phyloP scores from a whole-genome alignment of 257 asterid genomes.

The Thymus mandschuricus region DNA sequence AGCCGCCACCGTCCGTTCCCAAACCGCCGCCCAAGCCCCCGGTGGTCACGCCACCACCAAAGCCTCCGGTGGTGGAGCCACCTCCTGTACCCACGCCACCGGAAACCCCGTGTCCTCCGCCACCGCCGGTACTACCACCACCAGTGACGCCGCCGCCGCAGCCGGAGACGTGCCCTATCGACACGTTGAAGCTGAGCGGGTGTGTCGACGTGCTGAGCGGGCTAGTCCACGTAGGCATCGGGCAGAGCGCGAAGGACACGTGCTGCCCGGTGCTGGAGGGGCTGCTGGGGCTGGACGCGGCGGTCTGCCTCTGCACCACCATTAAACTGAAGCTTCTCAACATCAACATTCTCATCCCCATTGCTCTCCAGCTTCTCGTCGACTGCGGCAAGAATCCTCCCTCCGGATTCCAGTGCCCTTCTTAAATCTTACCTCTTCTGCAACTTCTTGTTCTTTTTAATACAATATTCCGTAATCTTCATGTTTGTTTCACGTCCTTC shows the following conservation, averaged over 20 bases:
- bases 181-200: constrained; percentile 50
- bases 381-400: constrained; percentile 74
- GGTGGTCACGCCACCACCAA: constrained; percentile 22
- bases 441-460: neutral
- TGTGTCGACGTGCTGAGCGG: constrained; percentile 58
- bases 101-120: constrained; percentile 27
- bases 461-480: neutral
- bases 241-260: constrained; percentile 46
- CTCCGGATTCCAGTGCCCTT: constrained; percentile 59
- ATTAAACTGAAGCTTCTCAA: constrained; percentile 65
- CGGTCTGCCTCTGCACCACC: constrained; percentile 73
- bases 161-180: constrained; percentile 53
- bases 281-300: constrained; percentile 53
- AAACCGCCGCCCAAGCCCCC: constrained; percentile 16
- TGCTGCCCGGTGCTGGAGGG: constrained; percentile 55
- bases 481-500: neutral
- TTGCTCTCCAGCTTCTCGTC: constrained; percentile 63
- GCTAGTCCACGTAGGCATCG: constrained; percentile 57
- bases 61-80: neutral
- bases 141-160: constrained; percentile 31
- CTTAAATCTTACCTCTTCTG: constrained; percentile 5
- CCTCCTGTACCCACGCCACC: constrained; percentile 1
- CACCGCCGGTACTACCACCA: constrained; percentile 27
- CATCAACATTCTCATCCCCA: constrained; percentile 53
- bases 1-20: constrained; percentile 22